A percentile compares a stretch with the other conserved stretches of the same genome.
Conservation (phyloP, 176 grass and related monocot genomes). For the Aechmea fasciata region DNA sequence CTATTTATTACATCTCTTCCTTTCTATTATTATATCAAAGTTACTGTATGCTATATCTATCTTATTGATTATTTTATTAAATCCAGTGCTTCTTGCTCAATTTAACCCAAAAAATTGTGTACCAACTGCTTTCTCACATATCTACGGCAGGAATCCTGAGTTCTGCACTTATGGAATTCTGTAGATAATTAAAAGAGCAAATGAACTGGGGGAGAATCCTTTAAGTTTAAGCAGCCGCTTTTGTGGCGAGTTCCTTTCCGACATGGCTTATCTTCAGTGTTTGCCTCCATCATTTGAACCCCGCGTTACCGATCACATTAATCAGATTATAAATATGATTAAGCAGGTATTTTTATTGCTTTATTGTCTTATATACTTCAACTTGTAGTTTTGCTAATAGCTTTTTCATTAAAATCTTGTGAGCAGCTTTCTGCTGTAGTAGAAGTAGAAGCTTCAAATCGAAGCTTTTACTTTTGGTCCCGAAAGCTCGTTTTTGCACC, state of each 20-base stretch:
- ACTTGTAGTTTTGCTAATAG: background rate
- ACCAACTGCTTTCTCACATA: constrained; percentile 35
- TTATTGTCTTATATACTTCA: background rate
- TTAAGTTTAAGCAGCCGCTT: constrained; percentile 70
- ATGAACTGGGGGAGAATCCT: constrained; percentile 78
- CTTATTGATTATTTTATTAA: too few species aligned
- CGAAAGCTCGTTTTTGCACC: too few species aligned
- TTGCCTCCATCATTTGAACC: constrained; percentile 80
- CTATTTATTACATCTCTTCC: too few species aligned
- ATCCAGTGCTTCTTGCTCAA: too few species aligned
- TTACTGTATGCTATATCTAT: too few species aligned
- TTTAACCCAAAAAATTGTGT: constrained; percentile 24
- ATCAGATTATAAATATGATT: constrained; percentile 92
- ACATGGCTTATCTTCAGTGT: constrained; percentile 85
- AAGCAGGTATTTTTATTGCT: constrained; percentile 44
- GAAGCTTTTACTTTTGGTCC: too few species aligned
- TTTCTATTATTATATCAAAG: too few species aligned
- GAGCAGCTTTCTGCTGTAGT: background rate
- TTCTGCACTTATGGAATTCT: constrained; percentile 72
- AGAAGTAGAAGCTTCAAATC: too few species aligned
- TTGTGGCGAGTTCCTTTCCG: constrained; percentile 75
- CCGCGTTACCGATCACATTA: constrained; percentile 75
- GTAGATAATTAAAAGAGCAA: constrained; percentile 98
- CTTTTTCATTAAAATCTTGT: background rate
- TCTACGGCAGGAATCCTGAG: constrained; percentile 66